Percentiles rank a stretch among this genome's conserved stretches.
These are phyloP conservation scores for Galeopsis tetrahit DNA, from an alignment of 257 asterid genomes.

Conservation along the genomic window DNA sequence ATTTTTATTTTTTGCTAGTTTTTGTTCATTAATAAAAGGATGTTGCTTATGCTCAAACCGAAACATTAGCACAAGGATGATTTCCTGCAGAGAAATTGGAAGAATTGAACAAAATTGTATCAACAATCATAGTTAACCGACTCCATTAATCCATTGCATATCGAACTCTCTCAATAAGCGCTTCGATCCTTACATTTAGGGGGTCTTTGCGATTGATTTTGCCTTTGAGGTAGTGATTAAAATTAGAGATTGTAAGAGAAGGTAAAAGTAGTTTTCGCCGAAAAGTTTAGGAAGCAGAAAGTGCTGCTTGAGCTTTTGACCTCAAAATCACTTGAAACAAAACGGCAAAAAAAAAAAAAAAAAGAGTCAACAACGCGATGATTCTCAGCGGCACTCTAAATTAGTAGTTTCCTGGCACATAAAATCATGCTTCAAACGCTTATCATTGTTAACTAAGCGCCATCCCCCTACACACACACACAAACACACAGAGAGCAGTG, in stretches of 20 bases:
- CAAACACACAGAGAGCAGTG: not conserved
- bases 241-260: not conserved
- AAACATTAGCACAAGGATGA: slow-evolving; percentile 21
- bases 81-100: slow-evolving; percentile 15
- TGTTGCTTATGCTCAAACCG: slow-evolving; percentile 13
- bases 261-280: not conserved
- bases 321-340: slow-evolving; percentile 2
- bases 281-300: not conserved
- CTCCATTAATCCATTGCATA: not conserved
- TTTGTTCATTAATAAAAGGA: not conserved
- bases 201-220: not conserved
- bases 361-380: slow-evolving; percentile 29
- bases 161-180: slow-evolving; percentile 15
- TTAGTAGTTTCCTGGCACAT: slow-evolving; percentile 7
- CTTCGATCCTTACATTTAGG: not conserved
- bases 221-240: not conserved
- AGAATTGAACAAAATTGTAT: not conserved
- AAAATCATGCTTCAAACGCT: slow-evolving; percentile 13
- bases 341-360: slow-evolving; percentile 4
- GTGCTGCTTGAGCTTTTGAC: not conserved
- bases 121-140: slow-evolving; percentile 1
- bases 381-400: slow-evolving; percentile 25
- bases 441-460: not conserved
- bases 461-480: not conserved
- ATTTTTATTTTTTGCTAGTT: not conserved